Evolutionary conservation across 2,329 filamentous ascomycete species (phyloP), one percentile per base, ranked within the genome.

Genomic region (Aspergillus nomiae): DNA sequence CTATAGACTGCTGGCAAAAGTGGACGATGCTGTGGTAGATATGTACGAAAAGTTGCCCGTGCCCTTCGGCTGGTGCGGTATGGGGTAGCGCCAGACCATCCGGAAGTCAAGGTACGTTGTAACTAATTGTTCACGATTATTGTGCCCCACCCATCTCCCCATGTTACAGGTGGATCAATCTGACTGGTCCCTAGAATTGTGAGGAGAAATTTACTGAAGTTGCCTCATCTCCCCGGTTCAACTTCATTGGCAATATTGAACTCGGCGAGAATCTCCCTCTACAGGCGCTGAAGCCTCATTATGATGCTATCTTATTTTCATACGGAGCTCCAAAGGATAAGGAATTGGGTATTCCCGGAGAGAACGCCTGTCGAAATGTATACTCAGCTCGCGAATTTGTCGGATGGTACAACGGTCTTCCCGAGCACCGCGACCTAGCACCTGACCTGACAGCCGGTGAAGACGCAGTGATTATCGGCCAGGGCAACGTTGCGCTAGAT

Each of bases 1-100:
- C 1, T 92, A 95, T 72, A 87, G 93, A 62, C 85, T 97, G 60
- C 89, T 98, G 84, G 86, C 87, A 59, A 92, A 89, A 71, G 84
- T 95, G 43, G 83, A 88, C 26, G 82, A 89, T 74, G 89, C 90
- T 0, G 85, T 86, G 57, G 86, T 99, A 26, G 94, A 98, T 78
- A 98, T 99, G 94, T 99, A 96, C 74, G 95, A 99, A 79, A 88
- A 92, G 32, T 81, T 98, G 45, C 95, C 95, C 0, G 93, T 96
- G 4, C 95, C 95, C 0, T 99, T 92, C 74, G 95, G 1, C 85
- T 99, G 60, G 94, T 96, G 56, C 86, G 95, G 60, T 97, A 95
- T 74, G 95, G 95, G 10, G 95, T 99, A 63, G 96, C 95, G n/a
- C 95, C 95, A 6, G 95, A 99, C 76, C 95, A 99, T 79, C 94